Conservation (phyloP, 768 basidiomycete species). For the Rhodotorula diobovata region DNA sequence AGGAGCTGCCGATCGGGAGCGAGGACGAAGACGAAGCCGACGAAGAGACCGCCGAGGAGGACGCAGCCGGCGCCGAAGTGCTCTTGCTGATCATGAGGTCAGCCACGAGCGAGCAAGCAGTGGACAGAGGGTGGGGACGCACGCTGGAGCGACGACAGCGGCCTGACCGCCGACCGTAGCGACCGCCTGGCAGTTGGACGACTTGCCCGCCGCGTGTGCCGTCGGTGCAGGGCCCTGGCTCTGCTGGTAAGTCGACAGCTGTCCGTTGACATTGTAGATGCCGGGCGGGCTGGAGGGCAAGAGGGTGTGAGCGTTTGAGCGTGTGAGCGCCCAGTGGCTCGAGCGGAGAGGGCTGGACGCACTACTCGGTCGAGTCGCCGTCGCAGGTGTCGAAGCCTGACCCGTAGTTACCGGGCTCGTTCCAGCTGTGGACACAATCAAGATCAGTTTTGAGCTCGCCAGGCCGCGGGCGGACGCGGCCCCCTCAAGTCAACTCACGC, state of each 20-base stretch:
- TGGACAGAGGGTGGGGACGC: slow-evolving; percentile 30
- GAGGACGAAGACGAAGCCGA: slow-evolving; percentile 47
- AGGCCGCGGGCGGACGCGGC: no score
- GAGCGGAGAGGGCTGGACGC: neutral
- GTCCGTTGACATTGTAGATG: slow-evolving; percentile 49
- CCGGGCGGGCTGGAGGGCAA: slow-evolving; percentile 29
- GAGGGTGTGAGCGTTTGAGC: neutral
- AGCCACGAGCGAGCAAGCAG: fast-evolving
- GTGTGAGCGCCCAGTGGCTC: no score
- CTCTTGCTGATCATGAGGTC: no score
- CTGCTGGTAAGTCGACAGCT: slow-evolving; percentile 49
- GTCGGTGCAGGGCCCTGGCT: slow-evolving; percentile 50
- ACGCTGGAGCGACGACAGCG: slow-evolving; percentile 38
- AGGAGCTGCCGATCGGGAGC: neutral
- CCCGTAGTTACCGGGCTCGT: slow-evolving; percentile 43
- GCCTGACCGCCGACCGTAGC: slow-evolving; percentile 55
- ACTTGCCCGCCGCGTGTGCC: slow-evolving; percentile 54
- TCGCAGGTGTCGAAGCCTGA: slow-evolving; percentile 52
- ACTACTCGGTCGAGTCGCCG: slow-evolving; percentile 44
- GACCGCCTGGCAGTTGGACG: slow-evolving; percentile 58
- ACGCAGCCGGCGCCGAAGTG: neutral
- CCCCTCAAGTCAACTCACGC: no score
- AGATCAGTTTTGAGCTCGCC: no score
- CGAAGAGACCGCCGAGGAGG: slow-evolving; percentile 47
- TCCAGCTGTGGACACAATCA: no score